Evolutionary conservation across 805 yeast species (phyloP), one percentile per base, ranked within the genome.

Genomic region (Barnettozyma sp.): DNA sequence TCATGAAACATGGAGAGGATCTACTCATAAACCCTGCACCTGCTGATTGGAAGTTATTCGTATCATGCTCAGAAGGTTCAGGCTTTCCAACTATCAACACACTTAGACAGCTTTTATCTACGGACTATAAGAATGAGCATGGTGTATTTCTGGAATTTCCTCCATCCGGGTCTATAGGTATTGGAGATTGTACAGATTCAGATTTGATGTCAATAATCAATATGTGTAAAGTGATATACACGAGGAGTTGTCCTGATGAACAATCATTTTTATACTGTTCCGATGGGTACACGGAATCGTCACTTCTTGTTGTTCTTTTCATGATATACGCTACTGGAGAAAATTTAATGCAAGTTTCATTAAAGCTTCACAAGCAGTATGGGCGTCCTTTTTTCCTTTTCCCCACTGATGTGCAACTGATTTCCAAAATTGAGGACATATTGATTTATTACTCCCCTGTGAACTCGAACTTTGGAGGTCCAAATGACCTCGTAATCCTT

Each of bases 201-300:
- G 81, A 77, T 46, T 63, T 86, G 30, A 61, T 71, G 17, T 68
- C 82, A 7, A 70, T 87, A 22, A 65, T 84, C 35, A 79, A 79
- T 44, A 62, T 82, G 14, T 78, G 92, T 56, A 83, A 82, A 54
- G 59, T 82, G 26, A 60, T 87, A 13, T 77, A 76, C 41, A 58
- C 66, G 25, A 62, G 56, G 22, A 60, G 60, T 10, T 40, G 56
- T 2, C 30, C 39, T 30, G 43, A 52, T 14, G 42, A 44, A 3
- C 57, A 64, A 4, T 62, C 76, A 0, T 65, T 88, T 41, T 62
- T 88, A 8, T 80, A 76, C 53, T 86, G 95, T 51, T 73, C 83
- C 2, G 96, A 90, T 59, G 97, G 97, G 0, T 90, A 88, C 57
- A 85, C 96, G 0, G 96, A 87, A 52, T 81, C 88, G 34, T 76